Evolutionary conservation across 2,329 filamentous ascomycete species (phyloP), one percentile per base, ranked within the genome.

Genomic region (Cordyceps pruinosa): DNA sequence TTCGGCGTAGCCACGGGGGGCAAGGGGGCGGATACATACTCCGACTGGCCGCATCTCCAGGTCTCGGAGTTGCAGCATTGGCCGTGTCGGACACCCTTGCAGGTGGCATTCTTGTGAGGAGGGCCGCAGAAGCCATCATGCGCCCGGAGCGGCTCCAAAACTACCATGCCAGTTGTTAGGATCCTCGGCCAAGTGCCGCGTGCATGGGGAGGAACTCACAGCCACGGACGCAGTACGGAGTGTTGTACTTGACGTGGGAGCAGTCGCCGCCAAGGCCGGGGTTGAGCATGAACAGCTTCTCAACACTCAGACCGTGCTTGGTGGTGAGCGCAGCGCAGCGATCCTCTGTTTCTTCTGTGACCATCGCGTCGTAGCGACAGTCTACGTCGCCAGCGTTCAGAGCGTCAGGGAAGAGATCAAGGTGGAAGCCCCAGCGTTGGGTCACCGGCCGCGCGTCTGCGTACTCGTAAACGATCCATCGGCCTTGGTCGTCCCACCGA

Each of bases 31-130:
- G 13, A 44, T 12, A 59, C 68, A 60, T 60, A 69, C 66, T 47
- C 42, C 17, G 63, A 57, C 34, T 66, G 42, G 30, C 69, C 66
- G 60, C 69, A 71, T 15, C 26, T 69, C 61, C 62, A 70, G 9
- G 64, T 72, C 58, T 66, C 42, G 9, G 65, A 59, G 58, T 71
- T 71, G 58, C 68, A 72, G 62, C 68, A 72, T 41, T 65, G 66
- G n/a, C 37, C 35, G 12, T 50, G 32, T 4, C 61, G 59, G n/a
- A 60, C 62, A 17, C 68, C 69, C 32, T 65, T 25, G 54, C 69
- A 72, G 4, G 69, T 69, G 7, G 69, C 66, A 56, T 70, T 68
- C 21, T 64, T 63, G 60, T 71, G 50, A 9, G 49, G 50, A 15
- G 67, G 68, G 21, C 70, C 70, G 51, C 68, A 72, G 32, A 63